Base-by-base conservation (phyloP, 2,329 filamentous ascomycete genomes). In the Arthroderma sp. region DNA sequence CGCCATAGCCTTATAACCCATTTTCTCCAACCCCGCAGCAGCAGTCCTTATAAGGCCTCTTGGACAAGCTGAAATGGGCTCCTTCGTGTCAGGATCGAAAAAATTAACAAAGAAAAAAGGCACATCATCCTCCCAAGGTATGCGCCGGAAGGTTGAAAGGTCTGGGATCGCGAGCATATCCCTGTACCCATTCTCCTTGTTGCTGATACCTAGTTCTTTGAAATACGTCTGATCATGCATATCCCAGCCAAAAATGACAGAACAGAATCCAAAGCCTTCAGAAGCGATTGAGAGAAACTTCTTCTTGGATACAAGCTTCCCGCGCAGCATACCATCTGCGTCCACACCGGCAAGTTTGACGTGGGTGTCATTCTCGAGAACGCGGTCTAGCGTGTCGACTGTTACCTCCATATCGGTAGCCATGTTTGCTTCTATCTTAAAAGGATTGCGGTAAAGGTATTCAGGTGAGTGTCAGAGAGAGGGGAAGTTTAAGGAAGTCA, bases 171-270 rank as follows among this genome's bases (percentile, higher is more conserved):
- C 87, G 42, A 94, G 74, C 37, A 94, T 68, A 62, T 94, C 88
- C 52, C 82, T 77, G 65, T 94, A 94, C 37, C 87, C 87, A 61
- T 94, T 94, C 57, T 86, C 81, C 54, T 84, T 83, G 67, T 94
- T 94, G 66, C 85, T 91, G 62, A 94, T 82, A 57, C 77, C 76
- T 51, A 94, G 75, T 66, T 94, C 87, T 55, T 75, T 78, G 61
- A 85, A 81, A 64, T 94, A 95, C 7, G 86, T 93, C 68, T 79
- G 74, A 59, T 95, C 88, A 65, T 95, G 87, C 86, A 94, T 94
- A 65, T 95, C 87, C 88, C 88, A 94, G 61, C 88, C 87, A 57
- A 94, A 94, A 52, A 94, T 79, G 53, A 94, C 86, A 15, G 84
- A 91, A 70, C 88, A 94, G 71, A 94, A 94, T 44, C 87, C 88